Evolutionary conservation across 2,329 filamentous ascomycete genomes (phyloP), one percentile per base, ranked within the genome.

Genomic region (Trematosphaeria pertusa): DNA sequence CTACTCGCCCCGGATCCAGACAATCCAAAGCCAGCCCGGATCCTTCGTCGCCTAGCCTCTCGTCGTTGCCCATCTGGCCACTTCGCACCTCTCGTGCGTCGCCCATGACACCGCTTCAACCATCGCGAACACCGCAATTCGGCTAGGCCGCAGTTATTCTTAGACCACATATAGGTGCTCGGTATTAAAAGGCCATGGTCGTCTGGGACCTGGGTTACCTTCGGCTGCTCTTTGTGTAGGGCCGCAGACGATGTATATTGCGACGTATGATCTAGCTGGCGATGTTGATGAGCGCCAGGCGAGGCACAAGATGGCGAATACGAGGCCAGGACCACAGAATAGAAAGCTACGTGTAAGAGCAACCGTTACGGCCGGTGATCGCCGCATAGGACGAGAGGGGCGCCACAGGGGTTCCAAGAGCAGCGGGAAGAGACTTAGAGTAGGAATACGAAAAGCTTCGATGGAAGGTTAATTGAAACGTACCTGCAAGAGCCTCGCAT

Each of bases 381-480:
- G 36, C 35, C 41, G 15, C 48, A 48, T 19, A 28, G 36, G 21
- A 50, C 43, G 36, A 18, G 36, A 18, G 52, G 40, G 45, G 40
- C 37, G 45, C 46, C 35, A 36, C 36, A 32, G 37, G 33, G 39
- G 39, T 37, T 43, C 44, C 46, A 51, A 48, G 52, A 44, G 42
- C 42, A 37, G 38, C 28, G 48, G 49, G 50, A 38, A 35, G 43
- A 53, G 56, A 37, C 43, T 54, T 58, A 62, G 34, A 65, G 62
- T 65, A 49, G 26, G 36, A 55, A 67, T 66, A 68, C 64, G 64
- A 65, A 64, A 66, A 63, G 63, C 59, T 68, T 64, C 56, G 50
- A 47, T 56, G 24, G 24, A 33, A 62, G 32, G 45, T 62, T 62
- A 51, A 66, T 65, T 66, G 50, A 44, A 39, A 24, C 32, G 45